These are phyloP conservation scores for Spencermartinsiella ligniputridi DNA, from an alignment of 1,139 yeast species.

Conservation along the genomic window DNA sequence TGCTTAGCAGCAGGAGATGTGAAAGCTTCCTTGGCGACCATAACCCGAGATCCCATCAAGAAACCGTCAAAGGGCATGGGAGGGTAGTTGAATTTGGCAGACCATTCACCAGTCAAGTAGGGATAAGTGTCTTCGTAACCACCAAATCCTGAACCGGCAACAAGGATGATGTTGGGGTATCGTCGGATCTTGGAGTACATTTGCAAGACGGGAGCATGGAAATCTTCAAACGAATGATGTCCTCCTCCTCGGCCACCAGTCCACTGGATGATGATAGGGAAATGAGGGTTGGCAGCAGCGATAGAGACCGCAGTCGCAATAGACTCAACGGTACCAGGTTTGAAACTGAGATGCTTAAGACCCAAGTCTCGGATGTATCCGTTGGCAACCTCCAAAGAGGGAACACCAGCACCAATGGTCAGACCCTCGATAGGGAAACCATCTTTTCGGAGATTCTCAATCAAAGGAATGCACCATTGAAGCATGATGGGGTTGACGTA, in stretches of 20 bases:
- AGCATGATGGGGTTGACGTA: slow-evolving; percentile 96
- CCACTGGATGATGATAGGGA: slow-evolving; percentile 98
- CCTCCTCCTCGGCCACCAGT: slow-evolving; percentile 99
- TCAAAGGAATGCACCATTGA: slow-evolving; percentile 98
- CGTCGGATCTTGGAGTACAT: slow-evolving; percentile 95
- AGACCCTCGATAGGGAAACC: slow-evolving; percentile 96
- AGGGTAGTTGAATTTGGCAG: slow-evolving; percentile 77
- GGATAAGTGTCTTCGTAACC: slow-evolving; percentile 96
- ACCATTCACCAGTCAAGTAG: slow-evolving; percentile 96
- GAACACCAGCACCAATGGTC: slow-evolving; percentile 99
- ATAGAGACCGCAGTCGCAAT: slow-evolving; percentile 80
- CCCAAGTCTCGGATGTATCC: slow-evolving; percentile 93
- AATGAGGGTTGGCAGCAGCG: slow-evolving; percentile 91
- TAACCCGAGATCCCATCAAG: slow-evolving; percentile 91
- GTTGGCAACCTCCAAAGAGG: slow-evolving; percentile 93
- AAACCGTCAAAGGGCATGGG: slow-evolving; percentile 99
- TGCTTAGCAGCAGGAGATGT: slow-evolving; percentile 92
- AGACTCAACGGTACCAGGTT: slow-evolving; percentile 96
- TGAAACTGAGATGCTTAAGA: slow-evolving; percentile 88
- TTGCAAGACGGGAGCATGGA: slow-evolving; percentile 95
- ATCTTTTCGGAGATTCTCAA: slow-evolving; percentile 77
- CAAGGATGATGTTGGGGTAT: slow-evolving; percentile 77
- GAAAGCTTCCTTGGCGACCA: slow-evolving; percentile 95
- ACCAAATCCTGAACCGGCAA: slow-evolving; percentile 99
- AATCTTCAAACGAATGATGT: slow-evolving; percentile 97